Evolutionary conservation across 805 yeast species (phyloP).

Genomic region (Jamesozyma rosinii): DNA sequence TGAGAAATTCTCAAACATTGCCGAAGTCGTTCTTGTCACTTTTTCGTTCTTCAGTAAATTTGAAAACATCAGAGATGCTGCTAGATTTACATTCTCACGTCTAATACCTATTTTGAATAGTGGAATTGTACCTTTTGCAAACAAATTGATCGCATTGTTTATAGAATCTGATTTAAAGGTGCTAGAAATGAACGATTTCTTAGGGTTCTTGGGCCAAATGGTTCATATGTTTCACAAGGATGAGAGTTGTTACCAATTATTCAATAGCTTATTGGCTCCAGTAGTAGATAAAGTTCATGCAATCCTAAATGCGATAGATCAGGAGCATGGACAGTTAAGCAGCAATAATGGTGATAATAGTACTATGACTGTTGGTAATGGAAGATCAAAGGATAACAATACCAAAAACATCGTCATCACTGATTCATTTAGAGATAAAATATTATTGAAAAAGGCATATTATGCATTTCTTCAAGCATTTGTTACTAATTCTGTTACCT

Average conservation of each 20-base stretch:
- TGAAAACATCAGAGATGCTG: conserved; percentile 71
- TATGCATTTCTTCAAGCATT: conserved; percentile 61
- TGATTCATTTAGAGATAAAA: conserved; percentile 56
- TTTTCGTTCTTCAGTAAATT: conserved; percentile 61
- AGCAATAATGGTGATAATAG: not conserved
- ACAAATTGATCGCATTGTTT: conserved; percentile 58
- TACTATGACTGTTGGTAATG: conserved; percentile 1
- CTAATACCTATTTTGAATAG: conserved; percentile 64
- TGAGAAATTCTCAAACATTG: conserved; percentile 52
- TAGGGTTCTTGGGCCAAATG: conserved; percentile 81
- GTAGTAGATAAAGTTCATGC: conserved; percentile 54
- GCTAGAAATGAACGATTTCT: conserved; percentile 67
- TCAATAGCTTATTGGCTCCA: conserved; percentile 69
- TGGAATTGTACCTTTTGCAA: conserved; percentile 46
- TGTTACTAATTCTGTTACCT: conserved; percentile 67
- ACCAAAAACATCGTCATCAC: conserved; percentile 36
- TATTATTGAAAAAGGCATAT: conserved; percentile 58
- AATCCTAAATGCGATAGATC: conserved; percentile 37
- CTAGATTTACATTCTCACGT: conserved; percentile 80
- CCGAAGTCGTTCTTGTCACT: conserved; percentile 77
- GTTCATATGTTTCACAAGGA: conserved; percentile 66
- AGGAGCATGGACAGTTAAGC: conserved; percentile 9
- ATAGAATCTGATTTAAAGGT: conserved; percentile 48
- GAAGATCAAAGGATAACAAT: conserved; percentile 3
- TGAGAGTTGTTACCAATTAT: conserved; percentile 58